These are phyloP conservation scores for Septoria petroselini DNA, from an alignment of 2,329 filamentous ascomycete species.

Conservation along the genomic window DNA sequence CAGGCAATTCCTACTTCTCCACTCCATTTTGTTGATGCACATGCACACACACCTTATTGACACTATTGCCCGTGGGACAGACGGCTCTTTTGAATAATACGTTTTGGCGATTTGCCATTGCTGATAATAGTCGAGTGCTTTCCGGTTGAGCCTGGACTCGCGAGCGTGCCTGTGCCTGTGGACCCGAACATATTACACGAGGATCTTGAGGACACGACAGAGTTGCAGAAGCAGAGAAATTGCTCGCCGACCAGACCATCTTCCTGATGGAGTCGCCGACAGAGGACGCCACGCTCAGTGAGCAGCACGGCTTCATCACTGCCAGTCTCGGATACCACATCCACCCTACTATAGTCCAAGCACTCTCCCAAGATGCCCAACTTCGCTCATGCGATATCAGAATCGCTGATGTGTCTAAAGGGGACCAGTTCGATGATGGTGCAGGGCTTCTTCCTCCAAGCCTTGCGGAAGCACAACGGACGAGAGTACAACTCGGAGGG, in stretches of 20 bases:
- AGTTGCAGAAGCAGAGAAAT: no score
- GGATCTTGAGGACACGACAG: no score
- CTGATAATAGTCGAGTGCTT: no score
- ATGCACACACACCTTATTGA: no score
- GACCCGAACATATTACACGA: no score
- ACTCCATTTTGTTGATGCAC: no score
- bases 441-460: neutral
- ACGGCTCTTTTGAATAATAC: no score
- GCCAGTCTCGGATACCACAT: constrained; percentile 19
- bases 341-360: constrained; percentile 17
- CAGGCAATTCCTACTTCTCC: no score
- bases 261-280: neutral
- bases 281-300: constrained; percentile 11
- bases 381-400: neutral
- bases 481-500: neutral
- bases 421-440: neutral
- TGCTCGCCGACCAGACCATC: neutral
- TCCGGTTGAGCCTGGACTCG: no score
- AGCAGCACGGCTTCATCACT: constrained; percentile 23
- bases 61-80: no score
- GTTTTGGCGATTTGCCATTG: no score
- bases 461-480: neutral
- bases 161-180: no score
- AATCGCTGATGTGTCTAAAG: constrained; percentile 18
- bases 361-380: constrained; percentile 1